Evolutionary conservation across 495 filamentous ascomycete genomes (phyloP), one percentile per base, ranked within the genome.

Genomic region (Trichocladium antarcticum): DNA sequence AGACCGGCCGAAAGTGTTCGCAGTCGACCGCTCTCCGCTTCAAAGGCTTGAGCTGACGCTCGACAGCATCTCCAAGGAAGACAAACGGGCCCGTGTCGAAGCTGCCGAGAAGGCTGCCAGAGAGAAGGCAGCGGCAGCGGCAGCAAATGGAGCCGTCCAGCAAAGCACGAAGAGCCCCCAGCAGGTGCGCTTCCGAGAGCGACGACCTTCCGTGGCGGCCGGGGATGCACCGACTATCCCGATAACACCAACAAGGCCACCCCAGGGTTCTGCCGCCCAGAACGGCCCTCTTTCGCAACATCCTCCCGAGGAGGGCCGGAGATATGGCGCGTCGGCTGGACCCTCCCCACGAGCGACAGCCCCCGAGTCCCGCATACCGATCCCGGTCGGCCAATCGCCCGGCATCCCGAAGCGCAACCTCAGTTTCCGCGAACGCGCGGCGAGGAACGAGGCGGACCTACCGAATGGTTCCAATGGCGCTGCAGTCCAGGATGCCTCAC

Each of bases 21-120:
- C 87, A 45, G 74, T 79, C 19, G 83, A 89, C 59, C 79, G 85
- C 42, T 95, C 89, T 41, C 92, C 92, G 28, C 69, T 98, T 19
- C 92, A 97, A 63, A 89, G 81, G 64, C 78, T 98, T 45, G 92
- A 96, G 68, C 78, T 83, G 34, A 88, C 87, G 44, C 72, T 96
- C 48, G 81, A 79, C 62, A 86, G 85, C 62, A 89, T 95, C 56
- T 93, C 82, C 62, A 95, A 94, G 63, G 87, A 93, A 57, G 89
- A 94, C 59, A 94, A 87, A 60, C 75, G 85, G 49, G 84, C 85
- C 2, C 76, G 84, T 40, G 77, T 84, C n/a, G 74, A 87, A 64
- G 81, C 89, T 60, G 83, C 85, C 1, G 89, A 95, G 58, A 50
- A 55, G 40, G 53, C 50, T 19, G 57, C 51, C 67, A 66, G 80